Evolutionary conservation across 345 rosid genomes (phyloP).

Genomic region (Eucalyptus pumila): DNA sequence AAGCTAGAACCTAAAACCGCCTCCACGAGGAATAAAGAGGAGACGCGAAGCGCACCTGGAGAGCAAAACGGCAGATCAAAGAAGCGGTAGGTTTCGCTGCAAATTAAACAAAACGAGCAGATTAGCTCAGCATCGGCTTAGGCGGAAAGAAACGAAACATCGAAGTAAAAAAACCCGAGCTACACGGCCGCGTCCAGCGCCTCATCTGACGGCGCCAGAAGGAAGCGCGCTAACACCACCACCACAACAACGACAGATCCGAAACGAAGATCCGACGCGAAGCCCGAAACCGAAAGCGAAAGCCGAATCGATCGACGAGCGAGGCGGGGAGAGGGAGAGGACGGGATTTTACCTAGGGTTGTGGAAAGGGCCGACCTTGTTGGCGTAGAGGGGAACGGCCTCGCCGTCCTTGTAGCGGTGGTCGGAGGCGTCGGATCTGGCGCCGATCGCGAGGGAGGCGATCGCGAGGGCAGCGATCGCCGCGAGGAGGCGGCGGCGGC

Average conservation of each 20-base stretch:
- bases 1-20: background rate
- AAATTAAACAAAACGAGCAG: conserved; percentile 1
- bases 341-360: background rate
- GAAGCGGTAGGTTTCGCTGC: conserved; percentile 73
- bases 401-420: background rate
- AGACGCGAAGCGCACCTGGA: conserved; percentile 25
- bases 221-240: background rate
- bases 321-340: background rate
- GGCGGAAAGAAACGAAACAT: background rate
- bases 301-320: background rate
- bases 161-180: background rate
- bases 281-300: background rate
- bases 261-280: background rate
- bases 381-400: background rate
- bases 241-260: background rate
- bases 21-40: background rate
- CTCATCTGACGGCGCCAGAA: background rate
- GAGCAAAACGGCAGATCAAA: conserved; percentile 74
- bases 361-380: background rate
- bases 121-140: background rate
- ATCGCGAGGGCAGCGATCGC: background rate
- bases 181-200: background rate
- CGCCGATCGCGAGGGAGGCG: background rate
- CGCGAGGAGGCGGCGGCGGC: background rate
- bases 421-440: background rate